These are phyloP conservation scores for Nakaseomyces uthaithaninus DNA, from an alignment of 1,139 yeast genomes.

Conservation along the genomic window DNA sequence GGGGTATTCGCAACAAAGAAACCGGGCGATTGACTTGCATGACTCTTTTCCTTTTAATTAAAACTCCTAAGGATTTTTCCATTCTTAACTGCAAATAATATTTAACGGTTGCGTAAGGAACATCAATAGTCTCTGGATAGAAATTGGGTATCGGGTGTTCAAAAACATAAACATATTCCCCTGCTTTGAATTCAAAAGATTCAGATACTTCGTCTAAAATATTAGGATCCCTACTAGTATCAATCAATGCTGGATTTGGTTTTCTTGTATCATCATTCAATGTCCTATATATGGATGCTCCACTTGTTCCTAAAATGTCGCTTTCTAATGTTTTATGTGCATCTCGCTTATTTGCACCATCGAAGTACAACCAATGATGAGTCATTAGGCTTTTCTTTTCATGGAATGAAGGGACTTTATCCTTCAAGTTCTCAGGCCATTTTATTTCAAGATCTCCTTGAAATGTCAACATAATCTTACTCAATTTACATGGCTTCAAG, in stretches of 20 bases:
- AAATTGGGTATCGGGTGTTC: constrained; percentile 80
- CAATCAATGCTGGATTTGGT: background rate
- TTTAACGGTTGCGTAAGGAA: constrained; percentile 68
- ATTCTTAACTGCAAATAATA: constrained; percentile 64
- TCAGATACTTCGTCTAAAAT: background rate
- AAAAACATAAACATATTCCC: constrained; percentile 83
- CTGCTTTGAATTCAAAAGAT: constrained; percentile 48
- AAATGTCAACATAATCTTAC: constrained; percentile 55
- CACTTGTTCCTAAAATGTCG: constrained; percentile 16
- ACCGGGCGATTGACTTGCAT: constrained; percentile 55
- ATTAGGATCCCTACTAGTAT: background rate
- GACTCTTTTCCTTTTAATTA: constrained; percentile 49
- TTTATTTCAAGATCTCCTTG: constrained; percentile 72
- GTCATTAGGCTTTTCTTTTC: constrained; percentile 59
- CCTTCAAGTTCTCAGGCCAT: constrained; percentile 98
- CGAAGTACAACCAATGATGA: constrained; percentile 81
- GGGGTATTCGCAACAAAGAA: constrained; percentile 60
- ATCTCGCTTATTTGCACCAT: constrained; percentile 12
- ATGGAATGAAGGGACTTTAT: constrained; percentile 47
- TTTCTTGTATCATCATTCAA: background rate
- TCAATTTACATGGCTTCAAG: constrained; percentile 65
- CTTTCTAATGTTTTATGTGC: constrained; percentile 2
- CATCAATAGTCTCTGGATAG: constrained; percentile 68
- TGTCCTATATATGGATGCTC: constrained; percentile 17
- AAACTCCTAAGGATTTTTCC: constrained; percentile 64